A percentile compares a stretch with the other conserved stretches of the same genome.
phyloP scores from a whole-genome alignment of 31 red algal genomes.

The Endocladia muricata region DNA sequence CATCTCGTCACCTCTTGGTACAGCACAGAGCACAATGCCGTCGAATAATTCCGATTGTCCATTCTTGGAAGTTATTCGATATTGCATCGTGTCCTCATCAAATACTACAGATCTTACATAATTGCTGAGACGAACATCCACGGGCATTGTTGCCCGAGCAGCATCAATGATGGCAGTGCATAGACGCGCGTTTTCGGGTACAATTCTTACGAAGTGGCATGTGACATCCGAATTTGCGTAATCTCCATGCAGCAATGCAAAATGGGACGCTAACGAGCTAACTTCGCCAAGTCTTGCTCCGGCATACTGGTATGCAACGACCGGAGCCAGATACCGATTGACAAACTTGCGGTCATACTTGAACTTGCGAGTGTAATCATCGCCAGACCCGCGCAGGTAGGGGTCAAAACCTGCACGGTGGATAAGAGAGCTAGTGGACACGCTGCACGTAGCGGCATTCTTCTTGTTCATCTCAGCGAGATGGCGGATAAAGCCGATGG shows the following conservation, averaged over 20 bases:
- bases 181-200: conserved; percentile 29
- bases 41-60: conserved; percentile 38
- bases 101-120: conserved; percentile 28
- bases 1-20: conserved; percentile 34
- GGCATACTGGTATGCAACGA: conserved; percentile 2
- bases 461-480: conserved; percentile 23
- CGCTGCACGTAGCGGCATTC: conserved; percentile 24
- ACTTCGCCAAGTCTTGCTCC: conserved; percentile 20
- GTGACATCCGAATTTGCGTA: conserved; percentile 39
- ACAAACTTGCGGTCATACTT: conserved; percentile 48
- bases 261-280: conserved; percentile 42
- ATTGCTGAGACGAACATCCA: conserved; percentile 8
- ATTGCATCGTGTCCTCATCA: conserved; percentile 1
- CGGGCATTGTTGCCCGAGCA: conserved; percentile 23
- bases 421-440: conserved; percentile 16
- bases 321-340: conserved; percentile 23
- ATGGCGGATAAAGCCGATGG: conserved; percentile 30
- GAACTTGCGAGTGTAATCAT: conserved; percentile 33
- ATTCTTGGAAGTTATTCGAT: conserved; percentile 9
- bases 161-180: conserved; percentile 43
- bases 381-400: conserved; percentile 38
- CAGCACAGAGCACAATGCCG: conserved; percentile 55
- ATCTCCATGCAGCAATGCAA: conserved; percentile 50
- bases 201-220: conserved; percentile 8
- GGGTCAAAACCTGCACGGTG: conserved; percentile 31